phyloP scores from a whole-genome alignment of 2,329 filamentous ascomycete species.

The Neocucurbitaria cava region DNA sequence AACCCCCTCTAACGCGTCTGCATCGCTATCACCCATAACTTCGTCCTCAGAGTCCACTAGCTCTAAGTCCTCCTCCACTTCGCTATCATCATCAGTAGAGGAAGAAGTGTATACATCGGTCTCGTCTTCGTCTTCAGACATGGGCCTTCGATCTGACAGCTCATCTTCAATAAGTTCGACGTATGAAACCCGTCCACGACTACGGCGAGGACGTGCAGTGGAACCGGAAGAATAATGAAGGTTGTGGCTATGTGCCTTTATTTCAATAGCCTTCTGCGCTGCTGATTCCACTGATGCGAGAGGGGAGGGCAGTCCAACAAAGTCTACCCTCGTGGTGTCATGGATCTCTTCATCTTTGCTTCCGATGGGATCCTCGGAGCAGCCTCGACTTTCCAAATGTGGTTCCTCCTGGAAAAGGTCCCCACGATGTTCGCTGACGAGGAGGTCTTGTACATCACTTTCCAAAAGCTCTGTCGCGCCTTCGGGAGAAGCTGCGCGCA shows the following conservation, averaged over 20 bases:
- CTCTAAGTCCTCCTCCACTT: background rate
- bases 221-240: background rate
- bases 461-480: background rate
- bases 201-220: slow-evolving; percentile 13
- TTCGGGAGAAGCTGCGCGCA: background rate
- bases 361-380: background rate
- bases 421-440: background rate
- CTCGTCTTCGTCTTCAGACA: slow-evolving; percentile 8
- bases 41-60: background rate
- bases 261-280: background rate
- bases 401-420: background rate
- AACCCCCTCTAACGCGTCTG: background rate
- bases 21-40: background rate
- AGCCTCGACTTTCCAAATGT: background rate
- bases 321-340: background rate
- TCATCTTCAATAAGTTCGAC: slow-evolving; percentile 8
- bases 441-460: background rate
- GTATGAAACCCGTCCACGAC: slow-evolving; percentile 18
- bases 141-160: slow-evolving; percentile 6
- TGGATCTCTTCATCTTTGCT: background rate
- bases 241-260: background rate
- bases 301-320: background rate
- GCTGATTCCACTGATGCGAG: background rate
- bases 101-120: slow-evolving; percentile 1
- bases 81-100: slow-evolving; percentile 4